Conservation (phyloP, 169 alveolate species). For the Eimeria necatrix region DNA sequence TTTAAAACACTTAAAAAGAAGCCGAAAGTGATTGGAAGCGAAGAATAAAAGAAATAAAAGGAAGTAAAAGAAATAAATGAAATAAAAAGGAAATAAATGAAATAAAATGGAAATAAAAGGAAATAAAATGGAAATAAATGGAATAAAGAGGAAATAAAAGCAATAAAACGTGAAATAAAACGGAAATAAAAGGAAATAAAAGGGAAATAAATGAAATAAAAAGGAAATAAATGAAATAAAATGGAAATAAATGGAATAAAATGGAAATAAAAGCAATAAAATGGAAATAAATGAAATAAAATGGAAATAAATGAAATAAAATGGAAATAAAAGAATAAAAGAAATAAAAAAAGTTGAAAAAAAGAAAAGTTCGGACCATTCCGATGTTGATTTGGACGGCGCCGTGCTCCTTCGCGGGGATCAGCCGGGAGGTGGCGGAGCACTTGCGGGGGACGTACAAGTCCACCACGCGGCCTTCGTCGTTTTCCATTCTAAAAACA, state of each 20-base stretch:
- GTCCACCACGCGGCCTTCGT: constrained; percentile 91
- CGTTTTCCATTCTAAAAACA: constrained; percentile 84
- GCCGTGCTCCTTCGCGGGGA: constrained; percentile 94
- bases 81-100: not conserved
- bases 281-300: not conserved
- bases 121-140: not conserved
- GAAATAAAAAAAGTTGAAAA: not conserved
- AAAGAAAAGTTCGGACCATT: constrained; percentile 81
- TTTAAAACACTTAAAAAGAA: not conserved
- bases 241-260: not conserved
- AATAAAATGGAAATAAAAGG: not conserved
- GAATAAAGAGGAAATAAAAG: too few relatives aligned
- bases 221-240: not conserved
- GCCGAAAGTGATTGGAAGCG: not conserved
- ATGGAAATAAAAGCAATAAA: not conserved
- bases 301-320: not conserved
- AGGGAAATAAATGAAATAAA: not conserved
- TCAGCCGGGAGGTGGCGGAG: constrained; percentile 93
- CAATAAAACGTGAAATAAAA: not conserved
- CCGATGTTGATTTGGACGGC: constrained; percentile 94
- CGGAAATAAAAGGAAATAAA: too few relatives aligned
- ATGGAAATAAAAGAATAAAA: not conserved
- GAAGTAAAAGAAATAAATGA: not conserved
- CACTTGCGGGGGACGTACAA: constrained; percentile 94
- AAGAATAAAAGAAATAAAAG: not conserved